Evolutionary conservation across 164 flowering plant species (phyloP).

Genomic region (Euptelea pleiosperma): DNA sequence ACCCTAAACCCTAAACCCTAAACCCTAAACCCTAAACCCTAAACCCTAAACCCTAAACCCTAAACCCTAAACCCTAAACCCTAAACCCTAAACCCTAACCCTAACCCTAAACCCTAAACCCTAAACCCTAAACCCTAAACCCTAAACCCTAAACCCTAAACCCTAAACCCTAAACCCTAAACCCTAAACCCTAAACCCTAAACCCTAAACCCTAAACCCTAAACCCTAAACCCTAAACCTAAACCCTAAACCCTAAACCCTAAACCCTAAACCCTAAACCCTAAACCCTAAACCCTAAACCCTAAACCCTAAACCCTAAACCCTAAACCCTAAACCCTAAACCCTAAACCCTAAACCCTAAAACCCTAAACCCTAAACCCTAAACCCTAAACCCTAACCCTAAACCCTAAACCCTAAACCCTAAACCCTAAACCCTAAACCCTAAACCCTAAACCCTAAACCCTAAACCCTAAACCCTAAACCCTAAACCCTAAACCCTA

Average conservation of each 20-base stretch:
- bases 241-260: conserved; percentile 13
- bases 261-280: conserved; percentile 16
- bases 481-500: conserved; percentile 20
- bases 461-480: conserved; percentile 18
- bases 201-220: conserved; percentile 5
- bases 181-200: conserved; percentile 5
- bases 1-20: conserved; percentile 11
- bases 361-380: conserved; percentile 13
- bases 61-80: conserved; percentile 2
- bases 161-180: conserved; percentile 6
- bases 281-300: conserved; percentile 15
- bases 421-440: conserved; percentile 7
- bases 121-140: not conserved
- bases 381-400: not conserved
- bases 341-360: conserved; percentile 15
- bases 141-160: not conserved
- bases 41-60: conserved; percentile 10
- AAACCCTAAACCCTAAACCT: conserved; percentile 5
- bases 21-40: conserved; percentile 6
- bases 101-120: conserved; percentile 3
- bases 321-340: conserved; percentile 17
- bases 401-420: not conserved
- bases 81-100: not conserved
- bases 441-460: conserved; percentile 20
- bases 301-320: conserved; percentile 11